Evolutionary conservation across 352 stramenopile genomes (phyloP), one percentile per base, ranked within the genome.

Genomic region (Globisporangium viniferum): DNA sequence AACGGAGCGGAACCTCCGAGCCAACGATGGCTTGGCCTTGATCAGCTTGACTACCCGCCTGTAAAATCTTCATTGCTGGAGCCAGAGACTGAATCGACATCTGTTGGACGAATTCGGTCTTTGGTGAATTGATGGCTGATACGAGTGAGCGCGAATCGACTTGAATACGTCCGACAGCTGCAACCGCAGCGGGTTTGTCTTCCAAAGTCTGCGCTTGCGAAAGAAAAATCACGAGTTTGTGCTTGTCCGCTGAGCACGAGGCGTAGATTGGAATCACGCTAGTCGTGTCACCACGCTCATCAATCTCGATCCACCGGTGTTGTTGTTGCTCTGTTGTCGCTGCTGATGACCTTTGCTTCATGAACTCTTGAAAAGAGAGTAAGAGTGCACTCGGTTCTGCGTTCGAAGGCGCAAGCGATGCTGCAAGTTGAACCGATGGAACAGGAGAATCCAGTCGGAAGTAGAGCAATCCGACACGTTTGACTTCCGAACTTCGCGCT

Each of bases 41-140:
- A 44, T 44, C 14, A 4, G 36, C 14, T 44, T n/a, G 27, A 22
- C 36, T 27, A 58, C 7, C 14, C 27, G 15, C 7, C 4, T 6
- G 18, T 7, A 27, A 7, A 1, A 22, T 12, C 20, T 29, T 24
- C 7, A 33, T 8, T 27, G 39, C 24, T 51, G 31, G 24, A 33
- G 3, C 4, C 18, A 57, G 2, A 0, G 53, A 2, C 14, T 61
- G 61, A 36, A 65, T 29, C 24, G 53, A 2, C 1, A 69, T 8
- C 5, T 58, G 53, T 48, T 69, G 67, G 35, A 57, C 60, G 20
- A 72, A 59, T 33, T 72, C 67, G 35, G 41, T 62, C 39, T 58
- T 56, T 35, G 61, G 67, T 5, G 51, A 56, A 22, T 24, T 67
- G 7, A 49, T 18, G 3, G 51, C 46, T 14, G 67, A 62, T 10